These are phyloP conservation scores for Helianthus tuberosus DNA, from an alignment of 129 eudicot genomes.

Conservation along the genomic window DNA sequence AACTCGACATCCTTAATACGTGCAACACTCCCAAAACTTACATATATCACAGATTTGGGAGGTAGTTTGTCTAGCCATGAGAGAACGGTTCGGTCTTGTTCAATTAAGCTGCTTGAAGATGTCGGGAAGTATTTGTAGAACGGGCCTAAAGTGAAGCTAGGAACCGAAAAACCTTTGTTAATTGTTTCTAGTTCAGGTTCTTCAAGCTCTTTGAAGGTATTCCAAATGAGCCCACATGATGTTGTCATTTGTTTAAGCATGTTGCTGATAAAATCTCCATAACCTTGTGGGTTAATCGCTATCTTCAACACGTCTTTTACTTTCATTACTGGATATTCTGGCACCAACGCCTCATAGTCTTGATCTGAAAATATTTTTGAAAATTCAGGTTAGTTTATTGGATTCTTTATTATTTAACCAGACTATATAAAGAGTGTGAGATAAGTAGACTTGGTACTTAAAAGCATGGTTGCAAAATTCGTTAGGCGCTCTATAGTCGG, in stretches of 20 bases:
- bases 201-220: constrained; percentile 46
- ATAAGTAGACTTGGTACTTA: too few relatives aligned
- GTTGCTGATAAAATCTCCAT: neutral
- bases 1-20: constrained; percentile 23
- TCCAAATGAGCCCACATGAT: constrained; percentile 42
- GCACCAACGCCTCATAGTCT: constrained; percentile 21
- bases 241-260: constrained; percentile 24
- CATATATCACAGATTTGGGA: constrained; percentile 8
- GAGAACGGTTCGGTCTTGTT: constrained; percentile 33
- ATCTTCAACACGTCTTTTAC: constrained; percentile 27
- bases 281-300: constrained; percentile 4
- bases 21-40: constrained; percentile 53
- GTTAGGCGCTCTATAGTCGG: too few relatives aligned
- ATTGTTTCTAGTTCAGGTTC: constrained; percentile 9
- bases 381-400: too few relatives aligned
- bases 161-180: constrained; percentile 19
- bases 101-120: constrained; percentile 26
- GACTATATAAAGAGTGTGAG: too few relatives aligned
- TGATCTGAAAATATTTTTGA: neutral
- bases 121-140: constrained; percentile 33
- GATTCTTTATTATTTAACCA: too few relatives aligned
- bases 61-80: constrained; percentile 45
- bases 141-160: constrained; percentile 46
- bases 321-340: constrained; percentile 31
- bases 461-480: too few relatives aligned